Conservation (phyloP, 148 eudicot genomes). For the Silene latifolia region DNA sequence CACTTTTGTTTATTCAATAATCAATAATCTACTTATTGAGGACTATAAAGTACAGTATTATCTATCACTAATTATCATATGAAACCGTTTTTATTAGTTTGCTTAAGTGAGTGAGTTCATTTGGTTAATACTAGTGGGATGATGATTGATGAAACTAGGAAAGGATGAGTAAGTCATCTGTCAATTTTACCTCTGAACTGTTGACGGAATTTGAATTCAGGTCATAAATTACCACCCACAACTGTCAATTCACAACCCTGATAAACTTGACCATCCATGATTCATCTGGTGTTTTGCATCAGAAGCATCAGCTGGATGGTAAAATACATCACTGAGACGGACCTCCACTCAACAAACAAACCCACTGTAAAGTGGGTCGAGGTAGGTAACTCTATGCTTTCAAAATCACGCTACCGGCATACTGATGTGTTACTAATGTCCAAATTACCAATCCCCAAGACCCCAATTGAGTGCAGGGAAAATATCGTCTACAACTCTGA, state of each 20-base stretch:
- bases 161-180: too few species aligned
- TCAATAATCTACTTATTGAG: too few species aligned
- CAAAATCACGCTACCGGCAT: neutral
- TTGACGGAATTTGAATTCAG: too few species aligned
- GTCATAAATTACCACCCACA: too few species aligned
- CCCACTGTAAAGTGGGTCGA: neutral
- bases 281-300: slow-evolving; percentile 82
- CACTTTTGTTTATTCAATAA: too few species aligned
- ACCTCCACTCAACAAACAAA: slow-evolving; percentile 7
- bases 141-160: too few species aligned
- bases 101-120: too few species aligned
- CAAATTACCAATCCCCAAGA: neutral
- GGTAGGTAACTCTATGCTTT: neutral
- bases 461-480: neutral
- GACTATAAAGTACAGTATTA: too few species aligned
- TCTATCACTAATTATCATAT: too few species aligned
- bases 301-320: slow-evolving; percentile 76
- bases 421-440: neutral
- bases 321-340: slow-evolving; percentile 8
- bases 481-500: neutral
- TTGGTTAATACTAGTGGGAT: too few species aligned
- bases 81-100: too few species aligned
- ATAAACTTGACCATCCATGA: slow-evolving; percentile 72
- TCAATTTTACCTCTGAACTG: too few species aligned
- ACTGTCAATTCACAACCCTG: slow-evolving; percentile 55